Conservation (phyloP, 345 rosid genomes). For the Lenwebbia sp. region DNA sequence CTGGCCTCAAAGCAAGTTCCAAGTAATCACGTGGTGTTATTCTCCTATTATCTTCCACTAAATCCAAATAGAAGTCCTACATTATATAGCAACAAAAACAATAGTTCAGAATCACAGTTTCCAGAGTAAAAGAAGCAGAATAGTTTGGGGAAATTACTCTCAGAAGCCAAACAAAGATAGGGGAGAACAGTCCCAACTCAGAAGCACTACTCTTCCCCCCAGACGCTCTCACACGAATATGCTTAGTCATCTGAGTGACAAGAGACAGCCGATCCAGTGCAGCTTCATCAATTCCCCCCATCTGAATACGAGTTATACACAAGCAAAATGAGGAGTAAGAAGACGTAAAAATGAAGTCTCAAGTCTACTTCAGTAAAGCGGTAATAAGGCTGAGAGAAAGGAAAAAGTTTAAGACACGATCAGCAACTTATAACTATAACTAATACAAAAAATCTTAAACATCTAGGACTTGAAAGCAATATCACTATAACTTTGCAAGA, state of each 20-base stretch:
- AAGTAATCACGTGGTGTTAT: slow-evolving; percentile 95
- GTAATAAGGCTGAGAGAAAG: neutral
- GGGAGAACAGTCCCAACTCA: slow-evolving; percentile 91
- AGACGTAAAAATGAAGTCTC: neutral
- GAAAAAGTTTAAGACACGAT: neutral
- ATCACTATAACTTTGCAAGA: neutral
- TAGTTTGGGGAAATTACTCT: slow-evolving; percentile 42
- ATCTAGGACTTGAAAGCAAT: neutral
- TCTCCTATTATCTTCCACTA: slow-evolving; percentile 72
- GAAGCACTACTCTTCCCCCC: slow-evolving; percentile 70
- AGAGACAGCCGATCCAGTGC: slow-evolving; percentile 93
- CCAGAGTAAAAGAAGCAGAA: neutral
- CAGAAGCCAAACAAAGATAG: slow-evolving; percentile 97
- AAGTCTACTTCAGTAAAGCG: neutral
- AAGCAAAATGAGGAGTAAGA: neutral
- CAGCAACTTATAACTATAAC: neutral
- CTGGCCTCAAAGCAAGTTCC: slow-evolving; percentile 84
- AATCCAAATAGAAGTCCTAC: slow-evolving; percentile 93
- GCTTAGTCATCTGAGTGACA: slow-evolving; percentile 97
- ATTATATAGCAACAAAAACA: neutral
- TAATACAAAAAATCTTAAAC: neutral
- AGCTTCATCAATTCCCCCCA: slow-evolving; percentile 98
- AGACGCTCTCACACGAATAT: slow-evolving; percentile 91
- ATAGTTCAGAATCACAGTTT: neutral
- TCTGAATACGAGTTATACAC: slow-evolving; percentile 21